A percentile compares a stretch with the other conserved stretches of the same genome.
Conservation (phyloP, 306 rosid species). For the Castanospermum australe region DNA sequence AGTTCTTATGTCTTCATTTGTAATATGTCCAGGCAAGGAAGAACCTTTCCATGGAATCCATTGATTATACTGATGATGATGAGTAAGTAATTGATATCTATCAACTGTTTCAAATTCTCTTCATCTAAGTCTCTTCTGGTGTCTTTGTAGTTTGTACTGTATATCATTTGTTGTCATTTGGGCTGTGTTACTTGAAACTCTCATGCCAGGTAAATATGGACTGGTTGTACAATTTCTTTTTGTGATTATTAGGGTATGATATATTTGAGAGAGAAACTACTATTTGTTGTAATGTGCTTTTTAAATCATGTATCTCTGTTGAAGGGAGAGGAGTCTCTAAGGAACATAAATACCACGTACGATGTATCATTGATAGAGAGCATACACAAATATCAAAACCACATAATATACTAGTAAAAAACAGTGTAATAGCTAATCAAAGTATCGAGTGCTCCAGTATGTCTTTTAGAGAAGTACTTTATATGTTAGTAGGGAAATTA, state of each 20-base stretch:
- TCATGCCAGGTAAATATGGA: background rate
- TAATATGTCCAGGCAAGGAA: constrained; percentile 73
- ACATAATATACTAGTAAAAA: background rate
- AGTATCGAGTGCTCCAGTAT: background rate
- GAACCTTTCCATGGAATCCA: constrained; percentile 92
- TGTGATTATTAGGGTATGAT: constrained; percentile 16
- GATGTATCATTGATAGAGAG: background rate
- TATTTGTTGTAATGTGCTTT: background rate
- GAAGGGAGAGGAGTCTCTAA: background rate
- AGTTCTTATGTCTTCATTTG: background rate
- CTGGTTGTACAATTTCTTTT: background rate
- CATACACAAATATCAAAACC: background rate
- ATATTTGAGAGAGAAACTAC: constrained; percentile 10
- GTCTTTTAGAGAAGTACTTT: background rate
- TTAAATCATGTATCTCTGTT: background rate
- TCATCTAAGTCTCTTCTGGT: background rate
- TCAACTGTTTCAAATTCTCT: constrained; percentile 14
- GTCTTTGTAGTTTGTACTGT: constrained; percentile 1
- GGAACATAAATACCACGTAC: background rate
- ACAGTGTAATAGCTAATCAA: background rate
- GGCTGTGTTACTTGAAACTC: constrained; percentile 16
- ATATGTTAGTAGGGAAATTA: background rate
- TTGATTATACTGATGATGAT: constrained; percentile 54
- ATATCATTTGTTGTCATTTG: background rate
- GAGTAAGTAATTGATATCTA: constrained; percentile 68